Evolutionary conservation across 345 rosid species (phyloP), one percentile per base, ranked within the genome.

Genomic region (Erysimum cheiranthoides): DNA sequence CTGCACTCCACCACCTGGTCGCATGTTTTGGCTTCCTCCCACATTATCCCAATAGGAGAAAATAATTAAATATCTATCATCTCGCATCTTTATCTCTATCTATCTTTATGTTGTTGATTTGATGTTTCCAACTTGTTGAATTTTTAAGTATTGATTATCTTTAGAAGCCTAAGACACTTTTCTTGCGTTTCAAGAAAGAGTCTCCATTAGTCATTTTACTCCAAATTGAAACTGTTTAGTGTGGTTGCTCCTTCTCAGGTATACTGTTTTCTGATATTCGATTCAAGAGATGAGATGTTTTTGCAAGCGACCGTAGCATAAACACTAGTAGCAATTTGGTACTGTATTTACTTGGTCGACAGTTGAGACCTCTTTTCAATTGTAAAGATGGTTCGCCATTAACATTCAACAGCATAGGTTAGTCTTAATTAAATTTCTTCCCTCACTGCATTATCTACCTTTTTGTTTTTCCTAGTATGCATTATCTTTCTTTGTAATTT

Each of bases 11-110:
- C 65, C 47, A 38, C 31, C 31, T 5, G 16, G 17, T 61, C 32
- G 47, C 65, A 38, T 21, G 32, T 61, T 61, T 21, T 61, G 32
- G 65, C 47, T 61, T 38, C 47, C 47, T 61, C 47, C 65, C 47
- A 25, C 57, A 51, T 9, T 9, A 17, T 59, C n/a, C 28, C 14
- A 35, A 34, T 59, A 59, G n/a, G 57, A 42, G 46, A 42, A 16
- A 13, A 42, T n/a, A n/a, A n/a, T n/a, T n/a, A n/a, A n/a, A n/a
- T n/a, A n/a, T n/a, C n/a, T n/a, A n/a, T n/a, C n/a, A 4, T 36
- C 10, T 36, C 40, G 10, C 52, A 7, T 17, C 4, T 25, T 5
- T 47, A 47, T 47, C 52, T 47, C 52, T 47, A 47, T 47, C 5
- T 47, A n/a, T 16, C 8, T 3, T 16, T 8, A 17, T 30, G 10